Conservation (phyloP, 176 grass and related monocot genomes). For the Bothriochloa decipiens region DNA sequence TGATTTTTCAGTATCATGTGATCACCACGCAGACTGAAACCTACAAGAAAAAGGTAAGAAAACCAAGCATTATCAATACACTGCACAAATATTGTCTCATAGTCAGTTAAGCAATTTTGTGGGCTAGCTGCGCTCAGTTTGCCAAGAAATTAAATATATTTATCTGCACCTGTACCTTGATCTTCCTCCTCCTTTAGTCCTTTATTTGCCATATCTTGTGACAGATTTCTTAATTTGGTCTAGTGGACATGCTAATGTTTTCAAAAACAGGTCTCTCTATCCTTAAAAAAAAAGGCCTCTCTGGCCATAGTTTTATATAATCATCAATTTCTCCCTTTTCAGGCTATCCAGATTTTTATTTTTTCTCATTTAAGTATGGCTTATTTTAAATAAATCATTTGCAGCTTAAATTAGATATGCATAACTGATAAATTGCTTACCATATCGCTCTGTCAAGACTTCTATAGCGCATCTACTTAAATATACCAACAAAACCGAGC, state of each 20-base stretch:
- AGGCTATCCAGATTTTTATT: background rate
- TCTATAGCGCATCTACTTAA: background rate
- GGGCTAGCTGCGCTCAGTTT: background rate
- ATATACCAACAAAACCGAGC: conserved; percentile 1
- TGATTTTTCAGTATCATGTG: conserved; percentile 74
- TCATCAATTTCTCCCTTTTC: background rate
- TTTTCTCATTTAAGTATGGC: background rate
- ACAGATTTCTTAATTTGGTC: too few relatives aligned
- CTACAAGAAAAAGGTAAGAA: conserved; percentile 91
- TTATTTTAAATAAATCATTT: background rate
- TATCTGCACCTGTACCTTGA: background rate
- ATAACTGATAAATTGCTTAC: background rate
- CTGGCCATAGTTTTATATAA: background rate
- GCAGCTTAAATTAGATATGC: background rate
- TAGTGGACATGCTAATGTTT: background rate
- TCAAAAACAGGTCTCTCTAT: background rate
- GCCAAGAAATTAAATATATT: background rate
- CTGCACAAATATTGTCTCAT: background rate
- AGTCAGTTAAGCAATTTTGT: background rate
- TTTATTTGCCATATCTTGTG: background rate
- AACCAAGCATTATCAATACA: background rate
- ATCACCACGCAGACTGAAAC: conserved; percentile 89
- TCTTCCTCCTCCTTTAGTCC: too few relatives aligned
- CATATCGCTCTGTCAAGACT: background rate
- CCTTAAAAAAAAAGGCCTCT: too few relatives aligned